phyloP scores from a whole-genome alignment of 2,329 filamentous ascomycete genomes.

The Talaromyces sp. region DNA sequence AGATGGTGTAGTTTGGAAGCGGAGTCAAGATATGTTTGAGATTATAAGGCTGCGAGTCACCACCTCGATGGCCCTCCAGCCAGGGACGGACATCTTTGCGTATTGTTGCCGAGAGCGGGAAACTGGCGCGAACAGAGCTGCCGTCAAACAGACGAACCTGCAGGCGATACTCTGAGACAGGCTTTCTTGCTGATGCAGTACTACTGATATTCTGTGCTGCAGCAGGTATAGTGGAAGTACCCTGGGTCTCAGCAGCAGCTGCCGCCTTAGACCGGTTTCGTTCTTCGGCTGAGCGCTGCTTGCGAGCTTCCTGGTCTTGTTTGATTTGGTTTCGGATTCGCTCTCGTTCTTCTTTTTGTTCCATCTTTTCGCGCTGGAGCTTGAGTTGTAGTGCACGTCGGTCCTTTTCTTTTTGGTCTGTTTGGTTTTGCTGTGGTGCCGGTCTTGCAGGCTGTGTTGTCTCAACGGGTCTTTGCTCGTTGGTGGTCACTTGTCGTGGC shows the following conservation, averaged over 20 bases:
- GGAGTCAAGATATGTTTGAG: conserved; percentile 83
- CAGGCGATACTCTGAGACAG: conserved; percentile 49
- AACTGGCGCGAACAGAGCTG: conserved; percentile 68
- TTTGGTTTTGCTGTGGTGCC: background rate
- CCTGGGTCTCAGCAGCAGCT: background rate
- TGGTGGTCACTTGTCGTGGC: conserved; percentile 3
- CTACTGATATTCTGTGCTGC: background rate
- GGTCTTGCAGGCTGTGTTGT: conserved; percentile 16
- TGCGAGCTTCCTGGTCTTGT: conserved; percentile 67
- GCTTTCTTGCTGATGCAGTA: conserved; percentile 14
- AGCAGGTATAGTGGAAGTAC: background rate
- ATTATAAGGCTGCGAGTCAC: conserved; percentile 63
- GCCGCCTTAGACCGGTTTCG: background rate
- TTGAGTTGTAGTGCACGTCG: conserved; percentile 55
- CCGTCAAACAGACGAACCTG: conserved; percentile 84
- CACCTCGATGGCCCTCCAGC: conserved; percentile 62
- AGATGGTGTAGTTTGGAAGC: conserved; percentile 68
- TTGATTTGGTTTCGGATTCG: conserved; percentile 72
- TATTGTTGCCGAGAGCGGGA: conserved; percentile 62
- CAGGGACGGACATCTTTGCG: conserved; percentile 65
- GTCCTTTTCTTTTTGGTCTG: conserved; percentile 26
- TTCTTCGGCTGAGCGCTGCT: conserved; percentile 44
- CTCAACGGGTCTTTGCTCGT: conserved; percentile 19
- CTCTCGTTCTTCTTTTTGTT: conserved; percentile 64
- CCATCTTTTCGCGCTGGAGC: conserved; percentile 60